Evolutionary conservation across 1,139 yeast species (phyloP), one percentile per base, ranked within the genome.

Genomic region (Protomyces inouyei): DNA sequence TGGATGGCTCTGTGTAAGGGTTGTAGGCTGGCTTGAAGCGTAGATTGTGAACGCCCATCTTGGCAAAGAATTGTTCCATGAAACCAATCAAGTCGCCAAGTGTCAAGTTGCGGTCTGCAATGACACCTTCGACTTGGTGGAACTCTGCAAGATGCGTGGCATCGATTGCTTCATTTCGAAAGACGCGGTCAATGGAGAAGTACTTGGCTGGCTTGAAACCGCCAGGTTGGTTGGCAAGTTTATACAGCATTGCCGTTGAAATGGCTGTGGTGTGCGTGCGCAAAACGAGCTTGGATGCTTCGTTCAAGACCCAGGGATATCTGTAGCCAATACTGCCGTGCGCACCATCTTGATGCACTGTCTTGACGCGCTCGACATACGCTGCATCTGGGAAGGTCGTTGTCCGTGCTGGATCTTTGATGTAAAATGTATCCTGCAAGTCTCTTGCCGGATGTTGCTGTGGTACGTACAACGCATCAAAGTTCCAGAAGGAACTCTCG

Each of bases 381-480:
- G 79, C 77, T 74, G 82, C 80, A 76, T 93, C 98, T 70, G 85
- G 85, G 59, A 98, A 98, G 46, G 61, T 51, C 67, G 85, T 86
- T 61, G 96, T 96, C 68, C 76, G 79, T 60, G 78, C 80, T 51
- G 99, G 99, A 76, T 93, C 97, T 76, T 91, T 92, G 78, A 95
- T 82, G 79, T 93, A 93, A 80, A 93, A 93, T 66, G 99, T 93
- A 77, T 93, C 98, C 78, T 93, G 99, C 75, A 93, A 82, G 76
- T 93, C 99, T 81, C 99, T 88, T 57, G 99, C 99, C 38, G 99
- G 98, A 79, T 93, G 99, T 79, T 93, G 98, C 80, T 93, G 99
- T 65, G 99, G 99, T 64, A 93, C 99, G 73, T 80, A 93, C 72
- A 93, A 82, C 3, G 98, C 84, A 76, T 93, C 99, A 74, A 93